These are phyloP conservation scores for Neurospora sp. DNA, from an alignment of 495 filamentous ascomycete genomes.

Conservation along the genomic window DNA sequence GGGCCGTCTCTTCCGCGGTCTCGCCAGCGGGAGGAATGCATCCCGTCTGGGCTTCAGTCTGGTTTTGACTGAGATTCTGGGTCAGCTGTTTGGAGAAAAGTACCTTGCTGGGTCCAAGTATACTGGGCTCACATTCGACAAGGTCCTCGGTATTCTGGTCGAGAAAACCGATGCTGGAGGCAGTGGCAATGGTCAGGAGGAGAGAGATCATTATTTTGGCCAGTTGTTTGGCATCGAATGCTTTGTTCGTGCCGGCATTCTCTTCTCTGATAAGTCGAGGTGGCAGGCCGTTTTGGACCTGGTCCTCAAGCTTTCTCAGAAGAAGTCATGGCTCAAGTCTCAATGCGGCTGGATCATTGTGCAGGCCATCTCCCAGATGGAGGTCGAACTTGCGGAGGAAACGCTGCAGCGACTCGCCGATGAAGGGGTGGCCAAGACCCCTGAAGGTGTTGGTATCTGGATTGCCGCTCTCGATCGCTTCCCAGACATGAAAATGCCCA, in stretches of 20 bases:
- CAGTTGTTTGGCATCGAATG: slow-evolving; percentile 79
- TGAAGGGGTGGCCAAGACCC: slow-evolving; percentile 58
- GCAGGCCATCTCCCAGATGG: slow-evolving; percentile 40
- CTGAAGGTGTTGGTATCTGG: slow-evolving; percentile 88
- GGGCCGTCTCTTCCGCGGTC: slow-evolving; percentile 67
- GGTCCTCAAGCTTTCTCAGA: slow-evolving; percentile 46
- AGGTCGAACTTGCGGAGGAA: slow-evolving; percentile 42
- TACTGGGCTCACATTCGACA: slow-evolving; percentile 39
- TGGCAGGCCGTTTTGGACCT: slow-evolving; percentile 55
- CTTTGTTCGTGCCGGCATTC: slow-evolving; percentile 65
- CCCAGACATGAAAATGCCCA: slow-evolving; percentile 52
- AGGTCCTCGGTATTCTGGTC: slow-evolving; percentile 55
- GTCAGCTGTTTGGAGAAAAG: slow-evolving; percentile 46
- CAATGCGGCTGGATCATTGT: slow-evolving; percentile 70
- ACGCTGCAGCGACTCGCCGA: slow-evolving; percentile 53
- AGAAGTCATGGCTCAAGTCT: slow-evolving; percentile 80
- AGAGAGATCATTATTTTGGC: slow-evolving; percentile 75
- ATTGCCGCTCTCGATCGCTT: slow-evolving; percentile 54
- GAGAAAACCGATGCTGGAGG: slow-evolving; percentile 55
- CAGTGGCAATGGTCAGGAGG: slow-evolving; percentile 65
- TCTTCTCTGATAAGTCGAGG: slow-evolving; percentile 47
- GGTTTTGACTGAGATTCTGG: slow-evolving; percentile 73
- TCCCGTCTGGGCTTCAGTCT: slow-evolving; percentile 86
- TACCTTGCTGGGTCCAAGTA: slow-evolving; percentile 34
- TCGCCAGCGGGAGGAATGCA: slow-evolving; percentile 83